Evolutionary conservation across 352 stramenopile species (phyloP), one percentile per base, ranked within the genome.

Genomic region (Poterioochromonas sp.): DNA sequence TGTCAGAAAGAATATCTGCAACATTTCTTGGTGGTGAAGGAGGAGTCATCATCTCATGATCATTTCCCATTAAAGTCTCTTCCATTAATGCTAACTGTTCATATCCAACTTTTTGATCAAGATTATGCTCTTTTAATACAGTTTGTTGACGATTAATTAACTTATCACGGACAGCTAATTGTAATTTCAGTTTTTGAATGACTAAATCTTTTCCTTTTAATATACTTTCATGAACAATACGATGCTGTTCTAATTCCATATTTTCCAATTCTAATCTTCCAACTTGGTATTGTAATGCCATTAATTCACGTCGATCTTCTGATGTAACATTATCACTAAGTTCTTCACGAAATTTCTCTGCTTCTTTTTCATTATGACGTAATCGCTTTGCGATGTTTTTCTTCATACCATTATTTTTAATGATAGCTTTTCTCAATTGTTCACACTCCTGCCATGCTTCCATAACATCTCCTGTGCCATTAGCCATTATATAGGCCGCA

Each of bases 251-350:
- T 26, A 93, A 83, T 79, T 94, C 86, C 86, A 93, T 91, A 68
- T 96, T 96, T 73, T 96, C 90, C 32, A 93, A 83, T 79, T 96
- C 89, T 18, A 96, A 83, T 54, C 35, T 39, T 20, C 69, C 69
- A 22, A 78, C 71, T 76, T 94, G 90, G 76, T 94, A 88, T 79
- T 88, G 80, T 37, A 88, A 79, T 68, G 82, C 82, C 81, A 88
- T 84, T 29, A 88, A 73, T 63, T 88, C 81, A 0, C 80, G 51
- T 8, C 83, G 74, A n/a, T 88, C 84, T 68, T 88, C 80, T 26
- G 44, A 58, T n/a, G 83, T 88, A 41, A 85, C 81, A 49, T 86
- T 74, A 62, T 76, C 37, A 18, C 35, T n/a, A 8, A 76, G 22
- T 1, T 76, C 70, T 8, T 43, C 32, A 54, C 76, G 79, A 32